Evolutionary conservation across 2,329 filamentous ascomycete genomes (phyloP).

Genomic region (Aspergillus amoenus): DNA sequence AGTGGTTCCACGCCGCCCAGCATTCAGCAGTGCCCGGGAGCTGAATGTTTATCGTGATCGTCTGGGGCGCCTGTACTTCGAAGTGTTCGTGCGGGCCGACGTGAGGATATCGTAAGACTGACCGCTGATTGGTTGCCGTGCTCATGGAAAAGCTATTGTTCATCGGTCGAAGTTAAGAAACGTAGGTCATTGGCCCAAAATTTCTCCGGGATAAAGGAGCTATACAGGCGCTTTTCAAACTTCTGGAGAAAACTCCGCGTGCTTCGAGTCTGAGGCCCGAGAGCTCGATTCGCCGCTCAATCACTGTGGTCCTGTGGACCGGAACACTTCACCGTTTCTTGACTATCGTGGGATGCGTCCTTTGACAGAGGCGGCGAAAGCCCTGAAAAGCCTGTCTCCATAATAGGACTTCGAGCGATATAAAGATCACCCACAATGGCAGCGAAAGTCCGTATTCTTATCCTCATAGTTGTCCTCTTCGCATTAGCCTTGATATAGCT

Average conservation of each 20-base stretch:
- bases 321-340: neutral
- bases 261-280: neutral
- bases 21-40: neutral
- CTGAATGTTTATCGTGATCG: constrained; percentile 5
- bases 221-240: constrained; percentile 7
- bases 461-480: constrained; percentile 3
- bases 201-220: neutral
- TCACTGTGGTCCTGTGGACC: neutral
- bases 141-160: constrained; percentile 1
- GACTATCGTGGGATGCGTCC: neutral
- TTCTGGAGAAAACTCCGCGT: constrained; percentile 2
- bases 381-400: constrained; percentile 1
- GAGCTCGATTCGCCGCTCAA: constrained; percentile 3
- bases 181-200: constrained; percentile 6
- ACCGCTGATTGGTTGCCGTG: constrained; percentile 8
- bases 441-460: neutral
- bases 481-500: constrained; percentile 1
- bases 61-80: neutral
- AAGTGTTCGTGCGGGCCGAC: neutral
- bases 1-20: neutral
- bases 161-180: constrained; percentile 6
- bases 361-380: constrained; percentile 2
- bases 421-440: constrained; percentile 6
- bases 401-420: neutral
- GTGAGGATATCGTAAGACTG: constrained; percentile 4